These are phyloP conservation scores for Psilocybe azurescens DNA, from an alignment of 768 basidiomycete species.

Conservation along the genomic window DNA sequence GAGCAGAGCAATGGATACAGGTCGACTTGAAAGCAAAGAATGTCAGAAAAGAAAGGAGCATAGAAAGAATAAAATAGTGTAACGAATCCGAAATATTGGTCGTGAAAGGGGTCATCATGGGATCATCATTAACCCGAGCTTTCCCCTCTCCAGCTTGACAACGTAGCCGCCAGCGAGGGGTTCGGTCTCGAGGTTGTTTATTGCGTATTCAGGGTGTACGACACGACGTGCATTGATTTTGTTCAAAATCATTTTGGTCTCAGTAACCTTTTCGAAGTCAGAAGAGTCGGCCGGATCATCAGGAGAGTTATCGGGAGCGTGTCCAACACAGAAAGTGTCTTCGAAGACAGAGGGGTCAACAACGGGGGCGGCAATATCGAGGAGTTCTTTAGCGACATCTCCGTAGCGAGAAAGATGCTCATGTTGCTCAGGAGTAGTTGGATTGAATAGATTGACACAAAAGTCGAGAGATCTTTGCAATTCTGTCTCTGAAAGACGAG, in stretches of 20 bases:
- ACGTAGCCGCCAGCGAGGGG: slow-evolving; percentile 65
- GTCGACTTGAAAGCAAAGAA: background rate
- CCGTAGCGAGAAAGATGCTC: slow-evolving; percentile 39
- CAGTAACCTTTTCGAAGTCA: slow-evolving; percentile 41
- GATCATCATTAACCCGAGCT: slow-evolving; percentile 52
- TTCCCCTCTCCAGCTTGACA: slow-evolving; percentile 58
- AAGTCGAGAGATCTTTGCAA: slow-evolving; percentile 80
- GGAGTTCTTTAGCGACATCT: slow-evolving; percentile 42
- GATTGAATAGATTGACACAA: slow-evolving; percentile 74
- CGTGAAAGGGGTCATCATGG: slow-evolving; percentile 1
- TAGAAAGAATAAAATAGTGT: slow-evolving; percentile 3
- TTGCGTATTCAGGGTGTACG: slow-evolving; percentile 68
- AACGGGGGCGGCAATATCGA: slow-evolving; percentile 58
- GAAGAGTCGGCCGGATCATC: slow-evolving; percentile 30
- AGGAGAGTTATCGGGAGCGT: slow-evolving; percentile 9
- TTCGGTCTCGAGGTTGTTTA: slow-evolving; percentile 74
- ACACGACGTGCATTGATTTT: slow-evolving; percentile 75
- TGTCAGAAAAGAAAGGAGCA: slow-evolving; percentile 3
- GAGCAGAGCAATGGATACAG: background rate
- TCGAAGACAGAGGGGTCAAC: slow-evolving; percentile 50
- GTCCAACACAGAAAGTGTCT: slow-evolving; percentile 34
- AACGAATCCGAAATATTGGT: background rate
- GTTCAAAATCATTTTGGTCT: slow-evolving; percentile 60
- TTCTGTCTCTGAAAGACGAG: slow-evolving; percentile 71
- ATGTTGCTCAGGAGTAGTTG: slow-evolving; percentile 68